phyloP scores from a whole-genome alignment of 192 early-diverging fungal species.

The Gryganskiella cystojenkinii region DNA sequence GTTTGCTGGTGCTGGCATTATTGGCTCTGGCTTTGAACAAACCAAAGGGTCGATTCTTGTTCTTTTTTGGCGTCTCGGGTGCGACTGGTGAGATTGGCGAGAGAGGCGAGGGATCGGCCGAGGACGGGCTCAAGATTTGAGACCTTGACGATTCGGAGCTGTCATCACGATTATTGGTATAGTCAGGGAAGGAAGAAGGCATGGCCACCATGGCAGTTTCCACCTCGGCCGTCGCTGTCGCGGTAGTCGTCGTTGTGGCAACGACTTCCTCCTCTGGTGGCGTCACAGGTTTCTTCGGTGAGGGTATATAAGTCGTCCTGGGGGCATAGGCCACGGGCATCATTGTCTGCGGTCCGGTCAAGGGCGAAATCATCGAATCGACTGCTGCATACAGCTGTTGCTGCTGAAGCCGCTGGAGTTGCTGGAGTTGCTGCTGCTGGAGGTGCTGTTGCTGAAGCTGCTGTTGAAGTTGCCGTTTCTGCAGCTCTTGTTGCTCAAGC shows the following conservation, averaged over 20 bases:
- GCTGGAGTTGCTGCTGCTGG: slow-evolving; percentile 5
- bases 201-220: no score
- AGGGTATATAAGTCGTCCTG: slow-evolving; percentile 19
- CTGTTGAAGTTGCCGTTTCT: no score
- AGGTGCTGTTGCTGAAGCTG: neutral
- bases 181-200: neutral
- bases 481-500: no score
- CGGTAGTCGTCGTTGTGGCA: neutral
- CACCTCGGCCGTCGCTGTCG: no score
- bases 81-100: neutral
- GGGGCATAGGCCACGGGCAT: slow-evolving; percentile 23
- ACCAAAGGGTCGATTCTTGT: slow-evolving; percentile 27
- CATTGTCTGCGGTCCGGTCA: neutral
- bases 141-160: no score
- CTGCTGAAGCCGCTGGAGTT: no score
- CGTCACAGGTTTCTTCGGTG: slow-evolving; percentile 8
- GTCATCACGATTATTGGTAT: no score
- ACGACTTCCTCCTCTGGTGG: neutral
- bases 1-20: slow-evolving; percentile 17
- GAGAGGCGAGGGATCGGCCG: no score
- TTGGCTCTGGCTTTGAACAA: slow-evolving; percentile 46
- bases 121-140: no score
- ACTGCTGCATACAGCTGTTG: no score
- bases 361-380: neutral
- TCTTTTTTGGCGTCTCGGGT: slow-evolving; percentile 14